Evolutionary conservation across 176 grass and related monocot species (phyloP).

Genomic region (Eleusine coracana): DNA sequence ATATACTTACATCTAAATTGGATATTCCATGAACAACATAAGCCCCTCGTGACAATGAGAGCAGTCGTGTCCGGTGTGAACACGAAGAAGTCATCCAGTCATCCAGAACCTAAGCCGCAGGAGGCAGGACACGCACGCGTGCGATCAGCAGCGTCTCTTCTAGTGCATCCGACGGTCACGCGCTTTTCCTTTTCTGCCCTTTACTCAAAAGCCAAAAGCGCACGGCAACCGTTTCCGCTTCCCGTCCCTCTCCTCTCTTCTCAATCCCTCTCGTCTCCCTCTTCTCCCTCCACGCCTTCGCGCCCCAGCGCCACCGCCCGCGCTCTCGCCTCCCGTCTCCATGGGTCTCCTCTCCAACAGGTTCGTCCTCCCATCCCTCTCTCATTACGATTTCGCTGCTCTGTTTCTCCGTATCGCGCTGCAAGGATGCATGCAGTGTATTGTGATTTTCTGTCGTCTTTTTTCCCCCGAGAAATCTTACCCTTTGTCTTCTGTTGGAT

Average conservation of each 20-base stretch:
- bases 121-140: background rate
- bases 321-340: conserved; percentile 15
- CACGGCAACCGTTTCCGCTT: conserved; percentile 3
- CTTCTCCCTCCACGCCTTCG: background rate
- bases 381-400: background rate
- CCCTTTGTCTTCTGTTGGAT: background rate
- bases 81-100: background rate
- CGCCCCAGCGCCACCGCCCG: background rate
- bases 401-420: background rate
- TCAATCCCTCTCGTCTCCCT: background rate
- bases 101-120: no score
- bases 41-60: background rate
- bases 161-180: conserved; percentile 32
- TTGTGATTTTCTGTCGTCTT: background rate
- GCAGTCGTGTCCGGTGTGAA: background rate
- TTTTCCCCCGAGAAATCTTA: background rate
- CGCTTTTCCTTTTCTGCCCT: background rate
- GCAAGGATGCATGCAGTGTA: background rate
- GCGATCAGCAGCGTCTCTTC: background rate
- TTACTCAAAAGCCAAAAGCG: background rate
- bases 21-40: background rate
- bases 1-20: background rate
- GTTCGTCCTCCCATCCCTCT: background rate
- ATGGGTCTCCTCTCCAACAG: conserved; percentile 66
- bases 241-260: background rate